These are phyloP conservation scores for Trichocladium uniseriatum DNA, from an alignment of 495 filamentous ascomycete genomes.

Conservation along the genomic window DNA sequence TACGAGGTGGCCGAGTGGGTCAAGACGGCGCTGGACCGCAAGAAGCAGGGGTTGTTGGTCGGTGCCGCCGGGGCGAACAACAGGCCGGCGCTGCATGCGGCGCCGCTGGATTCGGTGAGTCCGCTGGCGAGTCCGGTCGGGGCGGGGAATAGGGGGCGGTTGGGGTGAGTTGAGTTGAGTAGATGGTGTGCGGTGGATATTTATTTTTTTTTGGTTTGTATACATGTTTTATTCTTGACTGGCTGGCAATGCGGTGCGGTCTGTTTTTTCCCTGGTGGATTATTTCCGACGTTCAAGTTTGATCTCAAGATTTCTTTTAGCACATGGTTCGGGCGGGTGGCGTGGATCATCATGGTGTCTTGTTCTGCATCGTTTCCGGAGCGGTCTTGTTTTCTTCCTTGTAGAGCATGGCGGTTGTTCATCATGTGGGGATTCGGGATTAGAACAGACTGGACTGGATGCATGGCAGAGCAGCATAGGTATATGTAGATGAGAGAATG, in stretches of 20 bases:
- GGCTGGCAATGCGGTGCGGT: neutral
- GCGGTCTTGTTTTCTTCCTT: no score
- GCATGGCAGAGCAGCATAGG: no score
- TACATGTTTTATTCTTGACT: neutral
- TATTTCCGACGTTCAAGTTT: neutral
- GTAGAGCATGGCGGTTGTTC: no score
- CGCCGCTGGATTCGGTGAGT: conserved; percentile 57
- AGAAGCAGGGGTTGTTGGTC: conserved; percentile 41
- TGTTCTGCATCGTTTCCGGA: no score
- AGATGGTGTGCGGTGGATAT: no score
- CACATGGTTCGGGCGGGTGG: no score
- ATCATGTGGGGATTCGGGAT: no score
- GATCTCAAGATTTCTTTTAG: no score
- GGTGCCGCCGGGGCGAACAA: conserved; percentile 27
- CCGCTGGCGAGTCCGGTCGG: conserved; percentile 32
- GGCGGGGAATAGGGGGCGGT: neutral
- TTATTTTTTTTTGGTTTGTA: neutral
- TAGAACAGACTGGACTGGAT: no score
- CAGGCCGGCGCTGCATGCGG: conserved; percentile 65
- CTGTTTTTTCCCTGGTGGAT: neutral
- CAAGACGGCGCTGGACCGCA: conserved; percentile 53
- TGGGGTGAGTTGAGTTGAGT: no score
- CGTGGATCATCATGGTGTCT: no score
- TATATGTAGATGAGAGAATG: no score
- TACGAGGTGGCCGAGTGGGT: conserved; percentile 83